Evolutionary conservation across 2,329 filamentous ascomycete genomes (phyloP).

Genomic region (Neophaeococcomyces aloes): DNA sequence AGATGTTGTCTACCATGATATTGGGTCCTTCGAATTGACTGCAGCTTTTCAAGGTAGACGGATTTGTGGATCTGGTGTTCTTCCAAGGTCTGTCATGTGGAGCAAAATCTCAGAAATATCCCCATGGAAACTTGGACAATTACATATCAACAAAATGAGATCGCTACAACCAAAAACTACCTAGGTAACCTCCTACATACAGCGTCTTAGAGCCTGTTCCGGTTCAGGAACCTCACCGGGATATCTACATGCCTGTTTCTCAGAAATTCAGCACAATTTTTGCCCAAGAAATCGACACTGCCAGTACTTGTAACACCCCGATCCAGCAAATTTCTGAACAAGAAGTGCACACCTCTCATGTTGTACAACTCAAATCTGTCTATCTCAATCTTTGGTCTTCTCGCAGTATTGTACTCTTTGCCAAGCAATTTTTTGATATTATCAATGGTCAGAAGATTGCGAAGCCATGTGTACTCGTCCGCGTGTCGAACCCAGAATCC

Average conservation of each 20-base stretch:
- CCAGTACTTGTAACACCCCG: constrained; percentile 28
- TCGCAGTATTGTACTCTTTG: constrained; percentile 27
- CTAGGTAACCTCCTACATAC: background rate
- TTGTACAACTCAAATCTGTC: constrained; percentile 40
- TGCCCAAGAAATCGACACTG: constrained; percentile 31
- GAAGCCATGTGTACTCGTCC: constrained; percentile 26
- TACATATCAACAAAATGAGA: too few relatives aligned
- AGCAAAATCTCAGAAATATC: too few relatives aligned
- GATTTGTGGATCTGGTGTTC: too few relatives aligned
- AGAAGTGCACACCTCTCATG: constrained; percentile 31
- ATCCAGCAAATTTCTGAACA: constrained; percentile 30
- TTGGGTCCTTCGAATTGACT: too few relatives aligned
- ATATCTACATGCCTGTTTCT: constrained; percentile 29
- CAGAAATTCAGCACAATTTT: constrained; percentile 32
- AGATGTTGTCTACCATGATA: too few relatives aligned
- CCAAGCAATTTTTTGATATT: constrained; percentile 26
- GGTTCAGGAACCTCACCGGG: constrained; percentile 26
- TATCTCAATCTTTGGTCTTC: constrained; percentile 25
- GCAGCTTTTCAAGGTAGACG: too few relatives aligned
- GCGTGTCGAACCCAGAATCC: constrained; percentile 28
- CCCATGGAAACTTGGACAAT: too few relatives aligned
- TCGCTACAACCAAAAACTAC: background rate
- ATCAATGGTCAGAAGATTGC: constrained; percentile 17
- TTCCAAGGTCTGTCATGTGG: too few relatives aligned
- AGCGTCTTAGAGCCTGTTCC: constrained; percentile 22